Conservation (phyloP, 2,329 filamentous ascomycete species). For the Beauveria sp. region DNA sequence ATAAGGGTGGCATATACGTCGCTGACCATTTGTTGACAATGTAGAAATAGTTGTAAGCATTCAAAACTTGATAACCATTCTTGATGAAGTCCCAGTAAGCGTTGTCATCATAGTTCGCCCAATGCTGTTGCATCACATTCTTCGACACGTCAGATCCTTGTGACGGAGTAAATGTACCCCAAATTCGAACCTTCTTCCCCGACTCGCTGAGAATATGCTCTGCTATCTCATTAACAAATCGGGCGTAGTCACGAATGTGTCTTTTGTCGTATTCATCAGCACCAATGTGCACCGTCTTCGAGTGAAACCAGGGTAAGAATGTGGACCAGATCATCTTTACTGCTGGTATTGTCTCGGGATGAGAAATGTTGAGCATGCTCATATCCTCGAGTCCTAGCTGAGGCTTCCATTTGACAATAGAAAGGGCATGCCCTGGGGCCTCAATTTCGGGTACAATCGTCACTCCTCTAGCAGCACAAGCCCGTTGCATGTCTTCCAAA, state of each 20-base stretch:
- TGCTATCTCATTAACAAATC: slow-evolving; percentile 37
- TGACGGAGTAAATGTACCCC: slow-evolving; percentile 34
- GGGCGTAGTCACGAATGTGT: slow-evolving; percentile 37
- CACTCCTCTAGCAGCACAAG: slow-evolving; percentile 47
- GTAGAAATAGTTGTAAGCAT: slow-evolving; percentile 18
- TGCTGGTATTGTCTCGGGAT: slow-evolving; percentile 43
- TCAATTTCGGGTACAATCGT: slow-evolving; percentile 54
- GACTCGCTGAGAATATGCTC: slow-evolving; percentile 35
- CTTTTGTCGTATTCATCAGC: slow-evolving; percentile 45
- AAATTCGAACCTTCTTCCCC: slow-evolving; percentile 41
- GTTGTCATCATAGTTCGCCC: slow-evolving; percentile 17
- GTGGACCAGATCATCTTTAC: slow-evolving; percentile 44
- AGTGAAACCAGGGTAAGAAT: slow-evolving; percentile 48
- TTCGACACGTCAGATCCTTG: slow-evolving; percentile 10
- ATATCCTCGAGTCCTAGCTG: slow-evolving; percentile 37
- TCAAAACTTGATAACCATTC: slow-evolving; percentile 18
- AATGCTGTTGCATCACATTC: slow-evolving; percentile 28
- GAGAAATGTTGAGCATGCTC: slow-evolving; percentile 35
- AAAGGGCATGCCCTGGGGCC: slow-evolving; percentile 48
- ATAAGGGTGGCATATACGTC: slow-evolving; percentile 35
- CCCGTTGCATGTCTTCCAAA: slow-evolving; percentile 43
- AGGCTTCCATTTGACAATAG: slow-evolving; percentile 52
- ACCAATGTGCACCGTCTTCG: slow-evolving; percentile 46
- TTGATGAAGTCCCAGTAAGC: slow-evolving; percentile 15
- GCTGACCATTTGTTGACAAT: slow-evolving; percentile 28